These are phyloP conservation scores for Pyrus betulifolia DNA, from an alignment of 306 rosid genomes.

Conservation along the genomic window DNA sequence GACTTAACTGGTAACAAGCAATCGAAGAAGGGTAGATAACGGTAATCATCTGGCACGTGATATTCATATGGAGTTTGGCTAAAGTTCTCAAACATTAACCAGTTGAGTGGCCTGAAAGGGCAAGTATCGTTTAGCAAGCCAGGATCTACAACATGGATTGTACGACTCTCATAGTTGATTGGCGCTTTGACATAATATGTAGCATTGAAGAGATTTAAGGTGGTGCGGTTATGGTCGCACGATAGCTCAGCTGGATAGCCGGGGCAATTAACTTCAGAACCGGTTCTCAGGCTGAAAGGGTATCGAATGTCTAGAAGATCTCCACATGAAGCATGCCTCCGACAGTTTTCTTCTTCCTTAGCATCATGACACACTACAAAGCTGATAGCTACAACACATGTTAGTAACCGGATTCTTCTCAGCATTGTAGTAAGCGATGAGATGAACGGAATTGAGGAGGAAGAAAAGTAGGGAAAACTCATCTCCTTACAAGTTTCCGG, in stretches of 20 bases:
- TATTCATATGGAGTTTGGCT: no score
- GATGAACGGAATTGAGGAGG: not conserved
- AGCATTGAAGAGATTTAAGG: not conserved
- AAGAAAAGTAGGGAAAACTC: not conserved
- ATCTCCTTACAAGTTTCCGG: not conserved
- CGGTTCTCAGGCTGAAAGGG: not conserved
- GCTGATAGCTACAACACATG: not conserved
- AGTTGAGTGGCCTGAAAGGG: not conserved
- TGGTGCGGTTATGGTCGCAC: not conserved
- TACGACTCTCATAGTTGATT: not conserved
- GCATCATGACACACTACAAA: not conserved
- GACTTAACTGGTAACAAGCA: not conserved
- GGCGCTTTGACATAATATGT: constrained; percentile 4
- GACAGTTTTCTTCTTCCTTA: not conserved
- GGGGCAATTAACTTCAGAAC: not conserved
- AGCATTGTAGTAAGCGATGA: no score
- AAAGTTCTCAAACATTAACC: not conserved
- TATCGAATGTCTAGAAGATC: not conserved
- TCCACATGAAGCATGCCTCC: constrained; percentile 3
- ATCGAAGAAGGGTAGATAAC: not conserved
- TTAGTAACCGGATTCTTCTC: not conserved
- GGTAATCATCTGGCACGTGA: accelerated
- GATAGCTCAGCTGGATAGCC: not conserved
- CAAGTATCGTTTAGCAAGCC: not conserved
- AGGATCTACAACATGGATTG: constrained; percentile 16